These are phyloP conservation scores for Kondoa subrosea DNA, from an alignment of 768 basidiomycete genomes.

Conservation along the genomic window DNA sequence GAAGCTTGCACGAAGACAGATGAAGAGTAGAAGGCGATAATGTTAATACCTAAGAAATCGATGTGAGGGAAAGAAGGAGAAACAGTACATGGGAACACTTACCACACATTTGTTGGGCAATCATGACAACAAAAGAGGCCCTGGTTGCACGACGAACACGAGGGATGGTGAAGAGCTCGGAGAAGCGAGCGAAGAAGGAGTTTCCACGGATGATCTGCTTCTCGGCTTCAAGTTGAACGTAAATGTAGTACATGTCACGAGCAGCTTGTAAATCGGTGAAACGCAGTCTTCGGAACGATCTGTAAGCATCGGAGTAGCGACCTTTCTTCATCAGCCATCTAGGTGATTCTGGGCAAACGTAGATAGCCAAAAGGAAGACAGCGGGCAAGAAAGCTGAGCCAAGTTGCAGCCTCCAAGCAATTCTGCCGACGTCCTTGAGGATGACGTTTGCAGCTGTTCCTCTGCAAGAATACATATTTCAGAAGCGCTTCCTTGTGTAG, in stretches of 20 bases:
- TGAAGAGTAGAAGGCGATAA: constrained; percentile 24
- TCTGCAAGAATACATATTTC: too few relatives aligned
- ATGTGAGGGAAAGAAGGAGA: background rate
- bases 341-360: constrained; percentile 22
- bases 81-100: background rate
- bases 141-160: constrained; percentile 23
- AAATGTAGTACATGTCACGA: constrained; percentile 24
- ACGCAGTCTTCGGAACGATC: constrained; percentile 21
- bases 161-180: constrained; percentile 32
- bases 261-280: constrained; percentile 25
- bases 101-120: constrained; percentile 17
- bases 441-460: constrained; percentile 16
- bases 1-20: constrained; percentile 19
- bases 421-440: constrained; percentile 1
- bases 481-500: too few relatives aligned
- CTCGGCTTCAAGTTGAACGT: constrained; percentile 23
- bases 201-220: constrained; percentile 15
- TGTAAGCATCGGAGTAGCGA: constrained; percentile 17
- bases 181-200: constrained; percentile 10
- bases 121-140: constrained; percentile 18
- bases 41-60: constrained; percentile 18
- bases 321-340: constrained; percentile 27
- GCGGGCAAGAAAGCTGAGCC: constrained; percentile 34
- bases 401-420: constrained; percentile 34
- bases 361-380: constrained; percentile 35